Evolutionary conservation across 164 flowering plant genomes (phyloP).

Genomic region (Echeveria elegans): DNA sequence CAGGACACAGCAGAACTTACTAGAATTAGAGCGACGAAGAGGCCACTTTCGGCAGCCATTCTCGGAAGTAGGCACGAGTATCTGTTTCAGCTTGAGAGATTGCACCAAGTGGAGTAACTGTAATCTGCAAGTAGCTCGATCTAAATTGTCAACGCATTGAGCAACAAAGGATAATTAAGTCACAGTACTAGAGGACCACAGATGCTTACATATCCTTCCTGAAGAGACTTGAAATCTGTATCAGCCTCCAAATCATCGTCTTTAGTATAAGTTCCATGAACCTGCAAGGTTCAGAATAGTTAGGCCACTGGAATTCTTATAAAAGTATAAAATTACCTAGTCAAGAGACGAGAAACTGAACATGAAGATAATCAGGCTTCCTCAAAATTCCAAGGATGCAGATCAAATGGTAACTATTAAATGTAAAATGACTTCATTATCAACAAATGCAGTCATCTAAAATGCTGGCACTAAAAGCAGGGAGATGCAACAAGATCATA

Average conservation of each 20-base stretch:
- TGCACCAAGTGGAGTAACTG: slow-evolving; percentile 78
- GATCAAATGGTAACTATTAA: background rate
- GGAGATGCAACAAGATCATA: background rate
- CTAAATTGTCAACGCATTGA: background rate
- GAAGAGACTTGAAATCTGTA: slow-evolving; percentile 41
- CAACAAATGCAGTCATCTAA: background rate
- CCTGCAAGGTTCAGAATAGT: background rate
- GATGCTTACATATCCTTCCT: slow-evolving; percentile 69
- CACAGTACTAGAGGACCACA: background rate
- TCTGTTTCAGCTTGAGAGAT: slow-evolving; percentile 41
- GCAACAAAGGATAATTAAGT: background rate
- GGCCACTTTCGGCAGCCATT: slow-evolving; percentile 6
- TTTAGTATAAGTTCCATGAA: slow-evolving; percentile 21
- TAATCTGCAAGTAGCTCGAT: slow-evolving; percentile 40
- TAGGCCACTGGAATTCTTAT: background rate
- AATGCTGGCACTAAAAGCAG: background rate
- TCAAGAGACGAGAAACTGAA: background rate
- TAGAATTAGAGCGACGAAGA: background rate
- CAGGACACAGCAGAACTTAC: background rate
- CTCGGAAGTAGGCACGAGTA: background rate
- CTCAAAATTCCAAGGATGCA: too few relatives aligned
- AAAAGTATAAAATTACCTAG: too few relatives aligned
- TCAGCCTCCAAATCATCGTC: slow-evolving; percentile 27
- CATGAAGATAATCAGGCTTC: background rate
- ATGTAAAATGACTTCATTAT: background rate